Evolutionary conservation across 1,284 basidiomycete genomes (phyloP), one percentile per base, ranked within the genome.

Genomic region (Neotropicomus parvogracilis): DNA sequence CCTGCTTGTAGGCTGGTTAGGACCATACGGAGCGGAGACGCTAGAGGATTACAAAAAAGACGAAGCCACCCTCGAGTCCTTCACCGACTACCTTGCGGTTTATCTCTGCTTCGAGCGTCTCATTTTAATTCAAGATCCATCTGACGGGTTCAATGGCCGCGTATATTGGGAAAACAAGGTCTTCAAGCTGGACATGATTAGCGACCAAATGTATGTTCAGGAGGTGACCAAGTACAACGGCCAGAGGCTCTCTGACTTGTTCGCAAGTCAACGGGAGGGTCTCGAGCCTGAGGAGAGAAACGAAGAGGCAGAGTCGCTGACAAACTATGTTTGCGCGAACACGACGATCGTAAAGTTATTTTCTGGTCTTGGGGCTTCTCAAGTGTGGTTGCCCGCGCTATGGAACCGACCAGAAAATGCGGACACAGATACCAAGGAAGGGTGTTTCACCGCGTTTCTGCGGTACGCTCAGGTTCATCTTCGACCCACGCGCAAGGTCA

Each of bases 221-320:
- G 33, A 36, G 17, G 33, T 27, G n/a, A 50, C 48, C 14, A 27
- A 40, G 6, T 41, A 49, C 12, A 20, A 50, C 3, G 48, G 48
- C 10, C 46, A 37, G 20, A 49, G 24, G n/a, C 11, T 50, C 6
- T 50, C 41, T 28, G 48, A 50, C 33, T 36, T 50, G 48, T 50
- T 50, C 46, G 46, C 46, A 26, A 50, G 48, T 28, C 46, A 49
- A 24, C 48, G 48, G 13, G 48, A 50, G 33, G 48, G 48, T 6
- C 24, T 50, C 14, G 38, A 37, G 17, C 28, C 38, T 2, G 33
- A 41, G n/a, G 21, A 49, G 24, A 17, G 48, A 36, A 49, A 50
- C 34, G 38, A 41, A 17, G 48, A 49, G 24, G 48, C 48, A 9
- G 48, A 50, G 14, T 31, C 39, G n/a, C 34, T 50, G 24, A 19